Base-by-base conservation (phyloP, 2,329 filamentous ascomycete genomes). In the Daldinia sp. region DNA sequence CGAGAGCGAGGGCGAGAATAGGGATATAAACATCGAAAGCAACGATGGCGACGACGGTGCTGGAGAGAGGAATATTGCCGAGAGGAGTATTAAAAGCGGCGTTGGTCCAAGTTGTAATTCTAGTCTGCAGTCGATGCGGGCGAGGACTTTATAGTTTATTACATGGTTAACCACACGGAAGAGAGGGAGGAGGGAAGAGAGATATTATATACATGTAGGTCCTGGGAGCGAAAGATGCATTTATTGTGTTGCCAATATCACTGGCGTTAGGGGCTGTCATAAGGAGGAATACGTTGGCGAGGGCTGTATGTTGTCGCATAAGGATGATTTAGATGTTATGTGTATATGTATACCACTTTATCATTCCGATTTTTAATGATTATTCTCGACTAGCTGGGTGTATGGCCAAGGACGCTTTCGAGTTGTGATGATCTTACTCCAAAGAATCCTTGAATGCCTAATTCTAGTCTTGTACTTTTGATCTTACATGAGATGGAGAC, bases 341-440 rank as follows among this genome's bases (percentile, higher is more conserved):
- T n/a, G n/a, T n/a, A 35, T 35, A 35, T 43, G 58, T 62, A 65
- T 60, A 63, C 56, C 45, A 61, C 43, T 57, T 29, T 51, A 66
- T n/a, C 56, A 63, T 63, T 43, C 43, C 54, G 10, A 55, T 32
- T 43, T 43, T 45, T 61, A 51, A 37, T 56, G 55, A 39, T 54
- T 43, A 43, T 27, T n/a, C 13, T 7, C 15, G 13, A 58, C 53
- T 43, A 62, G 25, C 49, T 58, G 32, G 21, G 6, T 15, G n/a
- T 43, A 11, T 43, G 17, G 5, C 3, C 21, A 15, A 43, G 13
- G 11, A 8, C 17, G 6, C 8, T 23, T 13, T 25, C 19, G 11
- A 25, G 7, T n/a, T 25, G 21, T 2, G 11, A 8, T 25, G 32
- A 41, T 41, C 37, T 41, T 9, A 11, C 11, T 25, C n/a, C n/a